Evolutionary conservation across 306 rosid species (phyloP), one percentile per base, ranked within the genome.

Genomic region (Malus sylvestris): DNA sequence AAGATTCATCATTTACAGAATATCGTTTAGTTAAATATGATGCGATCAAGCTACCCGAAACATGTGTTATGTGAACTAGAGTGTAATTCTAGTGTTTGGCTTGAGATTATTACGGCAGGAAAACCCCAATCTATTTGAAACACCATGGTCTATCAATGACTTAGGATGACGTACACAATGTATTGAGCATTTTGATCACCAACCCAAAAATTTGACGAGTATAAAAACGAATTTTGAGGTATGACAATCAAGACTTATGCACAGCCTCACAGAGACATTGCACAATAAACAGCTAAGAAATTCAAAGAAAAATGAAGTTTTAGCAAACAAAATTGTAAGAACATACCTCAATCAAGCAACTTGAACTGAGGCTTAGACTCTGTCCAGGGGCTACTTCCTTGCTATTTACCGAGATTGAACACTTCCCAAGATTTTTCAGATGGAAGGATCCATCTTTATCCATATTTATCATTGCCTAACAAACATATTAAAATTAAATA

Each of bases 261-360:
- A 38, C 51, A 33, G 3, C 69, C 4, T 8, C 20, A 4, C 4
- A 52, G 16, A 66, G 22, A 53, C 14, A 44, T 67, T 40, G 59
- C 59, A 38, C 6, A 58, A 4, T 20, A 55, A 55, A 57, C 60
- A 68, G 38, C 32, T 7, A 58, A 68, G 68, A 68, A 68, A 55
- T 38, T 29, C 35, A 32, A 67, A 5, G 45, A 38, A 10, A 4
- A 29, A 25, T 22, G 2, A 40, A 53, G 45, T 53, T 25, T 22
- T 46, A 23, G 40, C 67, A 69, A 20, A 29, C 53, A 76, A 72
- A 78, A 79, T 70, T 20, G 83, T 45, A 45, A 44, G 80, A 81
- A 59, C 87, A 69, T 90, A 95, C 99, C 99, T 93, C 97, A 70
- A 96, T 83, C 83, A 96, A 84, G 88, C 91, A 88, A 84, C 80